Conservation (phyloP, 2,329 filamentous ascomycete species). For the Herpotrichia juniperi region DNA sequence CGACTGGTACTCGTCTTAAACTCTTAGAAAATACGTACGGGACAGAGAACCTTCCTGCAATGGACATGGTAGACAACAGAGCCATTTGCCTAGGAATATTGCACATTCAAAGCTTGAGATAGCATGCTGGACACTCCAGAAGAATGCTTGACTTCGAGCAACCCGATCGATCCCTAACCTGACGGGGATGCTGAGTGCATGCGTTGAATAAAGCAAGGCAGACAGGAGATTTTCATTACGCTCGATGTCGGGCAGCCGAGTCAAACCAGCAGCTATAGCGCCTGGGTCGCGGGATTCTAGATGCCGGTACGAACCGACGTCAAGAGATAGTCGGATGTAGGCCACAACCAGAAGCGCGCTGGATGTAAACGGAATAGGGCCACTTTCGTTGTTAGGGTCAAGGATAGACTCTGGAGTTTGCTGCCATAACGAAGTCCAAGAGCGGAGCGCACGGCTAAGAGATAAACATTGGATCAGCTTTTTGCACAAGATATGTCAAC, state of each 20-base stretch:
- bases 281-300: conserved; percentile 53
- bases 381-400: conserved; percentile 44
- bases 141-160: conserved; percentile 61
- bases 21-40: conserved; percentile 12
- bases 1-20: neutral
- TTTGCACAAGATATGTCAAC: neutral
- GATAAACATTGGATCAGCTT: neutral
- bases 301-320: conserved; percentile 52
- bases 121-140: conserved; percentile 64
- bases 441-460: conserved; percentile 32
- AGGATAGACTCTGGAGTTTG: conserved; percentile 43
- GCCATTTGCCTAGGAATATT: conserved; percentile 60
- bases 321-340: conserved; percentile 54
- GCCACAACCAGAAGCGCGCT: conserved; percentile 55
- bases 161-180: conserved; percentile 61
- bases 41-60: conserved; percentile 20
- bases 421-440: conserved; percentile 44
- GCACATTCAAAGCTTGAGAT: conserved; percentile 62
- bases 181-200: conserved; percentile 63
- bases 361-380: conserved; percentile 50
- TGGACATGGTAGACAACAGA: conserved; percentile 36
- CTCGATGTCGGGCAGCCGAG: conserved; percentile 48
- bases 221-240: conserved; percentile 56
- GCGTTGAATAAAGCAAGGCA: conserved; percentile 60
- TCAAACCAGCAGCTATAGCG: conserved; percentile 49